Evolutionary conservation across 1,139 yeast species (phyloP).

Genomic region (Groenewaldozyma auringiensis): DNA sequence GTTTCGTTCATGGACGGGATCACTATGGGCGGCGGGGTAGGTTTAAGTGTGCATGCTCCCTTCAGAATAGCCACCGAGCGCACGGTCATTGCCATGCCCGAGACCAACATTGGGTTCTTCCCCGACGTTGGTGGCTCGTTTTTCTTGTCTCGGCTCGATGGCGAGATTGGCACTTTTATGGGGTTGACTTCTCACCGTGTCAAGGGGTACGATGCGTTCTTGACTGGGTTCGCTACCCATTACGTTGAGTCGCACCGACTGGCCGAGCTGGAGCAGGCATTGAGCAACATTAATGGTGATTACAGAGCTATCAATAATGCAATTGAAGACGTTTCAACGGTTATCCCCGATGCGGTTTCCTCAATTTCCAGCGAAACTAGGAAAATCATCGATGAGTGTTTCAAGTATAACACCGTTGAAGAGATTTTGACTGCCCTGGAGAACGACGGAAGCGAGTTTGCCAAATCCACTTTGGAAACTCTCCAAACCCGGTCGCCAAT

Average conservation of each 20-base stretch:
- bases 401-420: slow-evolving; percentile 52
- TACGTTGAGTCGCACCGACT: slow-evolving; percentile 64
- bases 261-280: slow-evolving; percentile 53
- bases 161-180: slow-evolving; percentile 74
- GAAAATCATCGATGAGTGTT: slow-evolving; percentile 58
- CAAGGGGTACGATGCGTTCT: slow-evolving; percentile 68
- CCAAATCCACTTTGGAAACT: slow-evolving; percentile 49
- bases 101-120: slow-evolving; percentile 92
- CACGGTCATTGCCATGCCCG: slow-evolving; percentile 95
- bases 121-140: slow-evolving; percentile 95
- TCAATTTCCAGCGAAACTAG: slow-evolving; percentile 52
- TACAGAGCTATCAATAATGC: slow-evolving; percentile 48
- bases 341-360: slow-evolving; percentile 28
- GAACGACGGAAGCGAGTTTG: slow-evolving; percentile 57
- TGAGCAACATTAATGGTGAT: slow-evolving; percentile 40
- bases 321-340: slow-evolving; percentile 48
- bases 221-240: slow-evolving; percentile 87
- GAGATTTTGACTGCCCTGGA: slow-evolving; percentile 52
- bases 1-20: slow-evolving; percentile 85
- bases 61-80: slow-evolving; percentile 87
- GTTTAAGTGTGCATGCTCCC: slow-evolving; percentile 86
- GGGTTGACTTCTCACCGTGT: slow-evolving; percentile 81
- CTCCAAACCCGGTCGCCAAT: slow-evolving; percentile 60
- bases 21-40: slow-evolving; percentile 98
- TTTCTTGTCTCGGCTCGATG: slow-evolving; percentile 76